phyloP scores from a whole-genome alignment of 1,284 basidiomycete genomes.

The Mycosarcoma maydis region DNA sequence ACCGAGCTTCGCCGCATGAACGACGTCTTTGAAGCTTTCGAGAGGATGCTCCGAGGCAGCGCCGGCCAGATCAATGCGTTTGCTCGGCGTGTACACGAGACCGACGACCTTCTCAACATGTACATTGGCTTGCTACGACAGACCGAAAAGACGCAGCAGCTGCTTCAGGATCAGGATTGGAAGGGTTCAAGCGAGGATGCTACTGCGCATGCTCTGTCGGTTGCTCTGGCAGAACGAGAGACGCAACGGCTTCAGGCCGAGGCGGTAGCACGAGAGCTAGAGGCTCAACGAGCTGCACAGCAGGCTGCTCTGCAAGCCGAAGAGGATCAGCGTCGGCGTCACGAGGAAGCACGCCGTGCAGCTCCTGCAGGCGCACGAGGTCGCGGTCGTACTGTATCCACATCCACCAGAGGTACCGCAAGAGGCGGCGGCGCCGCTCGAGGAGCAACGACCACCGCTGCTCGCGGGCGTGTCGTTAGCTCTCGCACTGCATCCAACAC shows the following conservation, averaged over 20 bases:
- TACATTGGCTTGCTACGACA: conserved; percentile 60
- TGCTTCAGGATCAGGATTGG: conserved; percentile 58
- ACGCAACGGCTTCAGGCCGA: conserved; percentile 38
- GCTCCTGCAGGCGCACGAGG: conserved; percentile 8
- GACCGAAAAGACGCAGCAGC: conserved; percentile 55
- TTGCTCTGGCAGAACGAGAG: conserved; percentile 46
- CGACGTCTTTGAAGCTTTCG: conserved; percentile 60
- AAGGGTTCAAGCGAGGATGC: conserved; percentile 57
- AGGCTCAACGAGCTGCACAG: conserved; percentile 27
- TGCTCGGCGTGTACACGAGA: conserved; percentile 48
- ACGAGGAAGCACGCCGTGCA: conserved; percentile 15
- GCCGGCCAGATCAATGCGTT: conserved; percentile 61
- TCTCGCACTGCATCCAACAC: conserved; percentile 6
- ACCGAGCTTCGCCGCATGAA: conserved; percentile 58
- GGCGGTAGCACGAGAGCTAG: conserved; percentile 30
- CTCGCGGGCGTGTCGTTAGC: conserved; percentile 18
- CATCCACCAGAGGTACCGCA: conserved; percentile 12
- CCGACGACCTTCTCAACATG: conserved; percentile 57
- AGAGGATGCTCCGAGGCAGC: conserved; percentile 50
- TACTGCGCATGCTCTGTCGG: conserved; percentile 31
- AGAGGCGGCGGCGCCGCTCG: conserved; percentile 16
- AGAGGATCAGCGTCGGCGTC: conserved; percentile 19
- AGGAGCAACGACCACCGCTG: conserved; percentile 13
- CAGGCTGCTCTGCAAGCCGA: conserved; percentile 10
- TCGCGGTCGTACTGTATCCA: conserved; percentile 21